Evolutionary conservation across 2,329 filamentous ascomycete genomes (phyloP).

Genomic region (Cercospora zeina): DNA sequence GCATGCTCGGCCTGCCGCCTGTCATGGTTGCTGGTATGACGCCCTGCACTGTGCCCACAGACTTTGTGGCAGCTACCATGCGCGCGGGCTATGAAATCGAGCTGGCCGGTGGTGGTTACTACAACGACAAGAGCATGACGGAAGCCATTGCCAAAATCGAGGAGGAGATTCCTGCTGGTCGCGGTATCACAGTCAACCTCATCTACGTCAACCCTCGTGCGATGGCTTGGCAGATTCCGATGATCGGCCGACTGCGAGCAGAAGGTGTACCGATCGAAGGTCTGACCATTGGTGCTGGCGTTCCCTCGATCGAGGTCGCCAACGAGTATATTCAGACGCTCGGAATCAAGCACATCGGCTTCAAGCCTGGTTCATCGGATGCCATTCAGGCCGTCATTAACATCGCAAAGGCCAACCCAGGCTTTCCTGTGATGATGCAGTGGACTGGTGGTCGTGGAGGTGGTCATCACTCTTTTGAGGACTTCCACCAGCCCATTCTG

Average conservation of each 20-base stretch:
- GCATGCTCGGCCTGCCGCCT: slow-evolving; percentile 78
- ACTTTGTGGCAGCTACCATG: slow-evolving; percentile 90
- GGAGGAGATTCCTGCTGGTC: slow-evolving; percentile 75
- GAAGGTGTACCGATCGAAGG: slow-evolving; percentile 91
- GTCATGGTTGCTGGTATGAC: slow-evolving; percentile 95
- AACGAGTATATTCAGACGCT: slow-evolving; percentile 93
- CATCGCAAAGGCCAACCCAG: slow-evolving; percentile 89
- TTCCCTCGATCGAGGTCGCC: slow-evolving; percentile 88
- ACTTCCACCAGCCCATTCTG: slow-evolving; percentile 89
- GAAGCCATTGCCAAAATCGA: slow-evolving; percentile 82
- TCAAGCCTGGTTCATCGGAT: slow-evolving; percentile 89
- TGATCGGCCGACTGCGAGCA: slow-evolving; percentile 74
- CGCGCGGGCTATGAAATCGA: slow-evolving; percentile 94
- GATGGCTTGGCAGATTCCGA: slow-evolving; percentile 89
- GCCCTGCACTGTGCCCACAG: slow-evolving; percentile 82
- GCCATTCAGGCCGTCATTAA: slow-evolving; percentile 88
- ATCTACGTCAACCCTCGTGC: slow-evolving; percentile 89
- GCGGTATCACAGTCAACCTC: slow-evolving; percentile 84
- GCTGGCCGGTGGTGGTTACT: slow-evolving; percentile 86
- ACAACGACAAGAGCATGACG: slow-evolving; percentile 78
- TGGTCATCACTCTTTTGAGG: slow-evolving; percentile 91
- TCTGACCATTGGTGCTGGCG: slow-evolving; percentile 87
- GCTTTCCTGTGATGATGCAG: slow-evolving; percentile 88
- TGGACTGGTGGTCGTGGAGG: slow-evolving; percentile 94
- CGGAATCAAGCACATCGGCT: slow-evolving; percentile 87